Percentiles rank a stretch among this genome's conserved stretches.
phyloP scores from a whole-genome alignment of 2,329 filamentous ascomycete genomes.

The Neofusicoccum laricinum region DNA sequence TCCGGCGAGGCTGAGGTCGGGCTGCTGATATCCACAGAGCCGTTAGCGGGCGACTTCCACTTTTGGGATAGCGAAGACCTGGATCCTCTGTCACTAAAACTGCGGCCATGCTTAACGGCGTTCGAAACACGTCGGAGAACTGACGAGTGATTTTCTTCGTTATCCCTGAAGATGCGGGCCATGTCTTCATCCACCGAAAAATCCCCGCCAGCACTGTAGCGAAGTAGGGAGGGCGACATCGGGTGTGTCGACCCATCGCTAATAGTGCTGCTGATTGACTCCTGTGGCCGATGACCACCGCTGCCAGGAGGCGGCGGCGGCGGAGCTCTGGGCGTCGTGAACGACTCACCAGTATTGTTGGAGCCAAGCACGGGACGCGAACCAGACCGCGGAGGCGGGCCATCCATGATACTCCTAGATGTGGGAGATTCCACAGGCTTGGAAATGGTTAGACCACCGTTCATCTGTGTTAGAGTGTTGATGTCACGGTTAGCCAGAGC shows the following conservation, averaged over 20 bases:
- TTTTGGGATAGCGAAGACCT: slow-evolving; percentile 35
- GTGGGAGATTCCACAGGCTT: slow-evolving; percentile 43
- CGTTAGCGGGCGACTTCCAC: slow-evolving; percentile 38
- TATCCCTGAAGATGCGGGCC: slow-evolving; percentile 72
- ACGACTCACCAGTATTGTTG: slow-evolving; percentile 35
- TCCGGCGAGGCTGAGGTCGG: slow-evolving; percentile 62
- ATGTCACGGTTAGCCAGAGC: slow-evolving; percentile 17
- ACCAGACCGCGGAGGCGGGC: slow-evolving; percentile 46
- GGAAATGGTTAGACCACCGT: slow-evolving; percentile 42
- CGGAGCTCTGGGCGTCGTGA: slow-evolving; percentile 46
- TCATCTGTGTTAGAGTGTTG: slow-evolving; percentile 30
- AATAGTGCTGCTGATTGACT: slow-evolving; percentile 45
- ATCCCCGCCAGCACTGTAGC: slow-evolving; percentile 71
- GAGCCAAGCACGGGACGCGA: slow-evolving; percentile 41
- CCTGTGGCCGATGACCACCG: slow-evolving; percentile 38
- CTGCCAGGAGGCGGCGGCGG: slow-evolving; percentile 36
- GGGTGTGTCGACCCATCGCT: slow-evolving; percentile 36
- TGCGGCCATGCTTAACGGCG: slow-evolving; percentile 87
- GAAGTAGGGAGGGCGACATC: slow-evolving; percentile 34
- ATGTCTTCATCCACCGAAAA: slow-evolving; percentile 96
- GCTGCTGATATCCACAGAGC: slow-evolving; percentile 61
- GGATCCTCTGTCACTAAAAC: slow-evolving; percentile 65
- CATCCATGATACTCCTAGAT: slow-evolving; percentile 40
- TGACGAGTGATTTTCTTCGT: slow-evolving; percentile 50
- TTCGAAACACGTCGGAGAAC: slow-evolving; percentile 89